Conservation (phyloP, 805 yeast species). For the Zygotorulaspora danielsina region DNA sequence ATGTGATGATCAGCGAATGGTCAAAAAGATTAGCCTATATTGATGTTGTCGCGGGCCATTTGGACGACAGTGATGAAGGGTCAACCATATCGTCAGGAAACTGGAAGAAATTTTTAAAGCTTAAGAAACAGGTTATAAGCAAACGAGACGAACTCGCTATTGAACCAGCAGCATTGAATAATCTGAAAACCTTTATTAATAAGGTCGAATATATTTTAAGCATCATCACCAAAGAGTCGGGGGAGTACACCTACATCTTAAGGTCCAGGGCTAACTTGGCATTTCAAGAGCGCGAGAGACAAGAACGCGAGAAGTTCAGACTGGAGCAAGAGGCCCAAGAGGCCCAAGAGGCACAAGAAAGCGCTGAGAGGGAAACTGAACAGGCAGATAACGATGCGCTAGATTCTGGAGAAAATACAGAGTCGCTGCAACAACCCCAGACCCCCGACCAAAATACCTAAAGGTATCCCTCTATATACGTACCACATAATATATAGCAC, state of each 20-base stretch:
- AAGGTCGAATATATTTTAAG: slow-evolving; percentile 41
- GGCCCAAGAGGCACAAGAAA: background rate
- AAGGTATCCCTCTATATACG: too few relatives aligned
- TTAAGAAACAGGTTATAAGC: slow-evolving; percentile 51
- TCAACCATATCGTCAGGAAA: slow-evolving; percentile 41
- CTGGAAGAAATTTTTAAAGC: slow-evolving; percentile 57
- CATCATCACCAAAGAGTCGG: slow-evolving; percentile 54
- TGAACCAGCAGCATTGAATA: slow-evolving; percentile 32
- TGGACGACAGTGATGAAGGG: slow-evolving; percentile 27
- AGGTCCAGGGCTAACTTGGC: slow-evolving; percentile 56
- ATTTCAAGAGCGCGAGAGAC: slow-evolving; percentile 52
- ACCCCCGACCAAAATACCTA: too few relatives aligned
- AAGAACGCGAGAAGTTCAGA: slow-evolving; percentile 19
- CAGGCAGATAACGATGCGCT: too few relatives aligned
- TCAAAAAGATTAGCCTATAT: slow-evolving; percentile 51
- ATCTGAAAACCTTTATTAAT: slow-evolving; percentile 33
- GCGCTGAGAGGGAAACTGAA: too few relatives aligned
- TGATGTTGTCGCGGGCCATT: slow-evolving; percentile 29
- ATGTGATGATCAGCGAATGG: slow-evolving; percentile 60
- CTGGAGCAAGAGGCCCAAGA: slow-evolving; percentile 10
- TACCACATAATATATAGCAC: too few relatives aligned
- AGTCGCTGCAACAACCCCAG: too few relatives aligned
- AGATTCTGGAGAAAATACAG: background rate
- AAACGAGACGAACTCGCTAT: slow-evolving; percentile 50
- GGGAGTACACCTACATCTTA: slow-evolving; percentile 52